phyloP scores from a whole-genome alignment of 768 basidiomycete species.

The Psilocybe azurescens region DNA sequence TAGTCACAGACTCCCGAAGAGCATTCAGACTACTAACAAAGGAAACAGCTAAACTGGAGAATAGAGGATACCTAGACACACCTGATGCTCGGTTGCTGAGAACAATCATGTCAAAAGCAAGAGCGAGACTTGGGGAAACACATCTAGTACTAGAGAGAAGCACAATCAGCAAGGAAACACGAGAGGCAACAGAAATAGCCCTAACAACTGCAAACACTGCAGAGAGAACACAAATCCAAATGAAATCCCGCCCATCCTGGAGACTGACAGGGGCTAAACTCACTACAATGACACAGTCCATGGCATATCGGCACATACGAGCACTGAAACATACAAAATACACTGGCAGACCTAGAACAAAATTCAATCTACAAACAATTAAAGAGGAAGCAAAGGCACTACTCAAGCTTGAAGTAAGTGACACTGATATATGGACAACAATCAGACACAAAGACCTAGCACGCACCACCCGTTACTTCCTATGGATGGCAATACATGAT shows the following conservation, averaged over 20 bases:
- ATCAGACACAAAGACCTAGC: too few relatives aligned
- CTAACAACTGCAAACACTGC: background rate
- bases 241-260: too few relatives aligned
- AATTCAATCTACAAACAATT: too few relatives aligned
- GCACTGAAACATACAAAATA: slow-evolving; percentile 21
- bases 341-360: too few relatives aligned
- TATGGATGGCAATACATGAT: too few relatives aligned
- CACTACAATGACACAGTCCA: too few relatives aligned
- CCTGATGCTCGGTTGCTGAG: background rate
- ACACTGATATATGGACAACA: too few relatives aligned
- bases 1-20: background rate
- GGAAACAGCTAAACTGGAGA: background rate
- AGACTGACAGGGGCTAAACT: too few relatives aligned
- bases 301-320: too few relatives aligned
- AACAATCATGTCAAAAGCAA: background rate
- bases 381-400: too few relatives aligned
- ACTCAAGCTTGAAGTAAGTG: too few relatives aligned
- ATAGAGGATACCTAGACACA: background rate
- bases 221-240: background rate
- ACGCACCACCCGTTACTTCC: too few relatives aligned
- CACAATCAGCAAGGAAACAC: background rate
- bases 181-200: background rate
- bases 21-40: background rate
- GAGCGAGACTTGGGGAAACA: background rate
- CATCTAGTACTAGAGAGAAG: background rate